Evolutionary conservation across 352 stramenopile species (phyloP).

Genomic region (Phytopythium boreale): DNA sequence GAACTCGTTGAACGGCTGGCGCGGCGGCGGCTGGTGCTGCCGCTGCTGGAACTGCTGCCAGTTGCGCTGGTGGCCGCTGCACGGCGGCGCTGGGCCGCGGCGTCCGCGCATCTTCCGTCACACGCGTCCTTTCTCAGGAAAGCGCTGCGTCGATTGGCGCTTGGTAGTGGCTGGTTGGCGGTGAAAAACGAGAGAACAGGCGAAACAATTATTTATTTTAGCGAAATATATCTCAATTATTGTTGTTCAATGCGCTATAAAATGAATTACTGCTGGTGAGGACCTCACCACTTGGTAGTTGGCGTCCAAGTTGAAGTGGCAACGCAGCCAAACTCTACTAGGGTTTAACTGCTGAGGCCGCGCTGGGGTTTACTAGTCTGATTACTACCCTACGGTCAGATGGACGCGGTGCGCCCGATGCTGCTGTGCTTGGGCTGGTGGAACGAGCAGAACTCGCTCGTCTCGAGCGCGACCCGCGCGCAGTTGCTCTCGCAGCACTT

Average conservation of each 20-base stretch:
- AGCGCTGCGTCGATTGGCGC: neutral
- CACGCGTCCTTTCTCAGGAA: no score
- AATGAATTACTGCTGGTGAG: no score
- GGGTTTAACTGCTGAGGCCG: no score
- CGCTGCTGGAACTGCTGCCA: slow-evolving; percentile 38
- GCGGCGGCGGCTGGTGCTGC: neutral
- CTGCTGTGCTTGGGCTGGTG: slow-evolving; percentile 22
- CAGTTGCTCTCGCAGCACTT: slow-evolving; percentile 41
- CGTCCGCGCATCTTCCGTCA: slow-evolving; percentile 1
- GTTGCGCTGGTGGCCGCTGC: slow-evolving; percentile 12
- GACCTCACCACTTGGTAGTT: no score
- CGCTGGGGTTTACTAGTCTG: no score
- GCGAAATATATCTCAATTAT: no score
- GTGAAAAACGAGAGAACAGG: no score
- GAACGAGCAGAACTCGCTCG: slow-evolving; percentile 46
- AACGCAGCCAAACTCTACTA: no score
- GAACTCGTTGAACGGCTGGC: neutral
- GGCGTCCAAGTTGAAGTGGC: no score
- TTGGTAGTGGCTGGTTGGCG: neutral
- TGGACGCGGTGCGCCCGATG: neutral
- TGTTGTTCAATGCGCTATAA: no score
- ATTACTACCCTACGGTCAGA: neutral
- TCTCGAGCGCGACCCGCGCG: slow-evolving; percentile 15
- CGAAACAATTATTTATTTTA: no score
- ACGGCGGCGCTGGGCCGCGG: neutral